Evolutionary conservation across 2,329 filamentous ascomycete genomes (phyloP), one percentile per base, ranked within the genome.

Genomic region (Colletotrichum siamense): DNA sequence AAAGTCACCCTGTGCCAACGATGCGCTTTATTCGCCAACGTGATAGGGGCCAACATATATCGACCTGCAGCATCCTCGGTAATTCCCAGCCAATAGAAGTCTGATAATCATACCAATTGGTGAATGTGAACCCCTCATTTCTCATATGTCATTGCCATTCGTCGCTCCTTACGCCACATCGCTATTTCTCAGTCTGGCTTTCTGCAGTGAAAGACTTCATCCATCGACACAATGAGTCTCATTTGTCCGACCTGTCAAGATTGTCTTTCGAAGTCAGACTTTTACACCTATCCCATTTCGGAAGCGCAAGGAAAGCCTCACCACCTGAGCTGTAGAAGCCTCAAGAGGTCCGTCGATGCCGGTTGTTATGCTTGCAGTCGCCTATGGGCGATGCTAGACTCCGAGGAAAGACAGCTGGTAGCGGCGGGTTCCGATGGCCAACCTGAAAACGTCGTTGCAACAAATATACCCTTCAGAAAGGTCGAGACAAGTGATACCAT

Each of bases 241-340:
- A 0, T 22, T 0, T 49, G 44, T 22, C 44, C 44, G 3, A 0
- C 0, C n/a, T 52, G 44, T 52, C n/a, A 22, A 22, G 44, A 52
- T 52, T 52, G 44, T 52, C 44, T 52, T 0, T 0, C 44, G 44
- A 52, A 22, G 44, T 1, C n/a, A 52, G 44, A 22, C 10, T 52
- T 52, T 0, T 52, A 22, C n/a, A 52, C 44, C 6, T 0, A 0
- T 52, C 44, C 0, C n/a, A 52, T 8, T 8, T 1, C 44, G n/a
- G n/a, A 52, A 22, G 44, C 0, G 44, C 44, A 22, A 13, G 0
- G 0, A 13, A 52, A 0, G n/a, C 44, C 44, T 52, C 44, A 22
- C n/a, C n/a, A 52, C n/a, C 44, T 52, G n/a, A 52, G n/a, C n/a
- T 2, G 44, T 0, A 52, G 44, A 52, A 52, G 44, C 44, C 44